Conservation (phyloP, 2,329 filamentous ascomycete genomes). For the Penicillium sp. region DNA sequence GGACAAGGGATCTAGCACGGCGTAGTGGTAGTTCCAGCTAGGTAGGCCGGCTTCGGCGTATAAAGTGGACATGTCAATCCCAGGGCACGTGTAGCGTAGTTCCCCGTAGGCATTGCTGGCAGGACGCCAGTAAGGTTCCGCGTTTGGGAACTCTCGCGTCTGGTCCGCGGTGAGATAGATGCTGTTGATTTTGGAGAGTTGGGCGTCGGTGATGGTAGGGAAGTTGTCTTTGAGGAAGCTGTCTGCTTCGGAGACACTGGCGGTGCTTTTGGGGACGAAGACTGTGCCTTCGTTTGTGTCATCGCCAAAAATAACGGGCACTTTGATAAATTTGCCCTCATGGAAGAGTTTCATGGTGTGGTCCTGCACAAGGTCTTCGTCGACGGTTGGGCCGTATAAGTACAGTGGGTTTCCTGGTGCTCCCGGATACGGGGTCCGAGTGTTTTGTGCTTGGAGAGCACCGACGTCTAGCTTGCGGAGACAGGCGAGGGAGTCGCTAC, state of each 20-base stretch:
- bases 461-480: slow-evolving; percentile 49
- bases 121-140: slow-evolving; percentile 61
- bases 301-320: slow-evolving; percentile 59
- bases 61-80: slow-evolving; percentile 55
- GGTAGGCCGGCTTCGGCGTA: slow-evolving; percentile 34
- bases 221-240: slow-evolving; percentile 62
- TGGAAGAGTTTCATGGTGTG: slow-evolving; percentile 53
- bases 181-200: slow-evolving; percentile 55
- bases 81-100: slow-evolving; percentile 66
- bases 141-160: slow-evolving; percentile 48
- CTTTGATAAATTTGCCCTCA: slow-evolving; percentile 51
- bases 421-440: slow-evolving; percentile 49
- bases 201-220: slow-evolving; percentile 53
- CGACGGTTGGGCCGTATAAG: slow-evolving; percentile 55
- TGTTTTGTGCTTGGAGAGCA: slow-evolving; percentile 49
- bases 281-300: slow-evolving; percentile 67
- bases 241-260: slow-evolving; percentile 52
- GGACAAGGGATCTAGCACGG: slow-evolving; percentile 62
- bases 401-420: slow-evolving; percentile 48
- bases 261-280: slow-evolving; percentile 56
- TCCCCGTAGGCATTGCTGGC: slow-evolving; percentile 63
- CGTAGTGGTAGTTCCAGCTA: slow-evolving; percentile 70
- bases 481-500: slow-evolving; percentile 49
- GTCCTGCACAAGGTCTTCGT: slow-evolving; percentile 53
- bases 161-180: slow-evolving; percentile 57